Base-by-base conservation (phyloP, 1,284 basidiomycete species). In the Kwoniella shivajii region DNA sequence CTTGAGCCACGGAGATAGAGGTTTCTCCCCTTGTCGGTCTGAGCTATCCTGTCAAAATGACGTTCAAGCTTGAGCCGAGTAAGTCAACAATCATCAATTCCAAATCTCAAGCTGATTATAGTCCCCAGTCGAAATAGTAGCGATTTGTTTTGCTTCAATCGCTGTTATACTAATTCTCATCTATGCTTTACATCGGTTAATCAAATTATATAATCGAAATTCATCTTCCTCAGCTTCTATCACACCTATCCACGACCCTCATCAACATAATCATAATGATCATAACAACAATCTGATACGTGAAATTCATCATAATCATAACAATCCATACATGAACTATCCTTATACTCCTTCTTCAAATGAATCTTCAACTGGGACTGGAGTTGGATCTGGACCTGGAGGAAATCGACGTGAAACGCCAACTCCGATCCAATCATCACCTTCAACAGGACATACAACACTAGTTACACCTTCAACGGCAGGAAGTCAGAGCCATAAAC, bases 71-170 rank as follows among this genome's bases (percentile, higher is more conserved):
- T 29, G 51, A 56, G 26, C 59, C 55, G 13, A 56, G 59, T 61
- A 27, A 56, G 58, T 56, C 9, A 4, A 2, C 18, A 27, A 10
- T 6, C 37, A 39, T 6, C 6, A 11, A 39, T 39, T 10, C 41
- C 7, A 26, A 42, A 42, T 18, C 41, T 42, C 20, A 42, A 18
- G 6, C 26, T 18, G 36, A 9, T 30, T 24, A 3, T 27, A 33
- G 13, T 10, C 45, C 30, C 37, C 53, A 72, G 69, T 72, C 46
- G 54, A 50, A 16, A 64, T 72, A 18, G 67, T 63, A 27, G 69
- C 69, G 16, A 66, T 72, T 24, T 63, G 43, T 14, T 56, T 58
- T 1, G 66, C 54, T n/a, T 41, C 33, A 3, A 22, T 65, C 20
- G 69, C 69, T 18, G 38, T 69, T 44, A n/a, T 65, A 14, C 53